A percentile compares a stretch with the other conserved stretches of the same genome.
phyloP scores from a whole-genome alignment of 768 basidiomycete genomes.

The Phlegmacium glaucopus region DNA sequence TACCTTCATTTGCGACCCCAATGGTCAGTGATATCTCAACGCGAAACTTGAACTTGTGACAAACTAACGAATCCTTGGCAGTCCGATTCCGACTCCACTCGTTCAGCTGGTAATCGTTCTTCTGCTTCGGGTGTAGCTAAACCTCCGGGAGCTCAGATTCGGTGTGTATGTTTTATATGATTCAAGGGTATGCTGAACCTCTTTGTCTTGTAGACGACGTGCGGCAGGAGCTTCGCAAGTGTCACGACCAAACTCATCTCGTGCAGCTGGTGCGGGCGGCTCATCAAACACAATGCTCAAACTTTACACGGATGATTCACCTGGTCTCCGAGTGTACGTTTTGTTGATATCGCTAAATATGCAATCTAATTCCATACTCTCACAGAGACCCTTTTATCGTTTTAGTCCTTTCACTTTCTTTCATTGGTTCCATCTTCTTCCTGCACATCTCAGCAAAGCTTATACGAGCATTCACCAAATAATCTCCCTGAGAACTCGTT shows the following conservation, averaged over 20 bases:
- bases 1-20: slow-evolving; percentile 15
- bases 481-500: slow-evolving; percentile 18
- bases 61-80: slow-evolving; percentile 21
- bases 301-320: slow-evolving; percentile 97
- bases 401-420: slow-evolving; percentile 90
- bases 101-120: slow-evolving; percentile 36
- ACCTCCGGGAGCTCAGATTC: slow-evolving; percentile 79
- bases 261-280: slow-evolving; percentile 93
- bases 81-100: slow-evolving; percentile 80
- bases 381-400: slow-evolving; percentile 94
- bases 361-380: not conserved
- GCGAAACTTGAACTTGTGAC: not conserved
- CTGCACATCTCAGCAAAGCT: slow-evolving; percentile 96
- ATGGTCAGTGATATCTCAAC: slow-evolving; percentile 35
- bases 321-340: slow-evolving; percentile 94
- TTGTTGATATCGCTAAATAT: slow-evolving; percentile 3
- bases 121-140: slow-evolving; percentile 55
- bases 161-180: slow-evolving; percentile 43
- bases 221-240: slow-evolving; percentile 58
- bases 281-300: slow-evolving; percentile 98
- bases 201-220: slow-evolving; percentile 51
- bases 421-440: slow-evolving; percentile 99
- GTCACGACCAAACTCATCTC: slow-evolving; percentile 78
- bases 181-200: not conserved
- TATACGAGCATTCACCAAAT: slow-evolving; percentile 88